Base-by-base conservation (phyloP, 78 protist species). In the Guillardia theta region DNA sequence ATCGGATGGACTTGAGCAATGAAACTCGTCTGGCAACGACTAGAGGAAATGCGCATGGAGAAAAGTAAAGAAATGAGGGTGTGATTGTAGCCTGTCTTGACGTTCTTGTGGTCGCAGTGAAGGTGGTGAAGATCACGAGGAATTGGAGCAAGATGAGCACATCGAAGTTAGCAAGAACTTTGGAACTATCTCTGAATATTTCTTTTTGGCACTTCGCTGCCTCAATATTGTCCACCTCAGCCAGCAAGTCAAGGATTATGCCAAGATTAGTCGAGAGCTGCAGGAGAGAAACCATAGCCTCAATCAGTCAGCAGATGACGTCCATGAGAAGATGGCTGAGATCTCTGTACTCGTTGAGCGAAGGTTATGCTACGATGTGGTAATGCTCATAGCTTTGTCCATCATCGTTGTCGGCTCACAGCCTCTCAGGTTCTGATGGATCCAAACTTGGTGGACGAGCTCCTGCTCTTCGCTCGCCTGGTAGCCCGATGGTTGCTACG, bases 101-200 rank as follows among this genome's bases (percentile, higher is more conserved):
- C n/a, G n/a, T n/a, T n/a, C n/a, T n/a, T n/a, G n/a, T n/a, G 54
- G 83, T 27, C 45, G 41, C 39, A 30, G 24, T 4, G 8, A 44
- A 15, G 80, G 2, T 22, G 24, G 47, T 18, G 93, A 5, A 45
- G 33, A 44, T 1, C 2, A 18, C 6, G 88, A n/a, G 88, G 88
- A 48, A 27, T 47, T n/a, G n/a, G 90, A 0, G 48, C 48, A 37
- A 39, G 76, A 21, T 43, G 93, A 15, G 93, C 77, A 48, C 47
- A n/a, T 92, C 21, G 64, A n/a, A 22, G 83, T 64, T 18, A 46
- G 70, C 46, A 8, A 21, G 27, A 24, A 44, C 22, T 92, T 92
- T 33, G 94, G 94, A 27, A 92, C 94, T 1, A 37, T 92, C 64
- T 45, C 94, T 21, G 94, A 92, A 64, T 54, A 37, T 78, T 92